Conservation (phyloP, 2,329 filamentous ascomycete genomes). For the Ophiostoma ulmi region DNA sequence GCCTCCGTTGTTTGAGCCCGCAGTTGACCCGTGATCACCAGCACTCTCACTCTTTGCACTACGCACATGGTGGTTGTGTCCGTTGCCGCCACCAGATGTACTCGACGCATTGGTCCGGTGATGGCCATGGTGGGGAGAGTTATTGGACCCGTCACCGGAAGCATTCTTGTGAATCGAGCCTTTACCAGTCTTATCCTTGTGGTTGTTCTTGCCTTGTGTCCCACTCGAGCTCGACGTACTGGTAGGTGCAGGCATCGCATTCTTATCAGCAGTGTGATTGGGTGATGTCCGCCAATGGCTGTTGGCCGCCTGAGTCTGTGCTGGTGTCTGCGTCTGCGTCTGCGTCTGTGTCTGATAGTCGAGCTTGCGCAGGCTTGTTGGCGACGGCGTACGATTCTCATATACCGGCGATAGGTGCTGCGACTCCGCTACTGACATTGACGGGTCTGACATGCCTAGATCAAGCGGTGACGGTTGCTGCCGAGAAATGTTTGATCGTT, state of each 20-base stretch:
- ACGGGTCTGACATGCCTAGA: slow-evolving; percentile 46
- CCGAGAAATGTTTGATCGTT: slow-evolving; percentile 38
- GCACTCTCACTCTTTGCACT: slow-evolving; percentile 15
- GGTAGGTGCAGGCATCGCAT: neutral
- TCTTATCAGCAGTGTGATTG: neutral
- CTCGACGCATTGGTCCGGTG: slow-evolving; percentile 35
- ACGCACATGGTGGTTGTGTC: slow-evolving; percentile 37
- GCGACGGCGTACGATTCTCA: slow-evolving; percentile 66
- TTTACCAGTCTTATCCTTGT: slow-evolving; percentile 23
- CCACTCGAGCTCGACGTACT: neutral
- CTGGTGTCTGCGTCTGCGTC: slow-evolving; percentile 1
- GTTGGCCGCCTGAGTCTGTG: neutral
- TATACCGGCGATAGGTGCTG: slow-evolving; percentile 65
- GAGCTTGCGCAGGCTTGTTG: slow-evolving; percentile 54
- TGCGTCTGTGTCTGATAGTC: slow-evolving; percentile 9
- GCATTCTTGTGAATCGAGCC: slow-evolving; percentile 21
- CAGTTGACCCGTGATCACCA: neutral
- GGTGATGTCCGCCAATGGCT: slow-evolving; percentile 2
- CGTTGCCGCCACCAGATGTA: slow-evolving; percentile 34
- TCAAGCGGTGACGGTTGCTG: slow-evolving; percentile 51
- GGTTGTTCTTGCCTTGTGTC: slow-evolving; percentile 17
- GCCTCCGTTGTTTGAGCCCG: slow-evolving; percentile 29
- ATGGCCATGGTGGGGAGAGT: neutral
- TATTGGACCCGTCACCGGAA: slow-evolving; percentile 6
- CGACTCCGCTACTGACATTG: slow-evolving; percentile 39